These are phyloP conservation scores for Sporisorium exsertum DNA, from an alignment of 1,284 basidiomycete species.

Conservation along the genomic window DNA sequence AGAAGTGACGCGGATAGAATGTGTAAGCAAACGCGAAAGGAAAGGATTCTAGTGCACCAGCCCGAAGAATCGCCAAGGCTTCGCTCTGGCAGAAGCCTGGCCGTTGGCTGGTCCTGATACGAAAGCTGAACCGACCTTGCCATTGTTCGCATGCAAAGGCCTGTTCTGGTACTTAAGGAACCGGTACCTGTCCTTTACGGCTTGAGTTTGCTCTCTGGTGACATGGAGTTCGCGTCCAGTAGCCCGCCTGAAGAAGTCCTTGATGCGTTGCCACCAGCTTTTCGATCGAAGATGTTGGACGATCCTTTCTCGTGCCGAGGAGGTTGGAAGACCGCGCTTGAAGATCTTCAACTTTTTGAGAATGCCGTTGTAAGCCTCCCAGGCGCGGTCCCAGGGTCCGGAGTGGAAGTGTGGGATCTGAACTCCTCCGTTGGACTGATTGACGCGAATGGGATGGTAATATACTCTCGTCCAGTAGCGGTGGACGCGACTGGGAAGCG, in stretches of 20 bases:
- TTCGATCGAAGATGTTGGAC: conserved; percentile 16
- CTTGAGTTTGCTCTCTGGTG: neutral
- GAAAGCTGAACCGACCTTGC: neutral
- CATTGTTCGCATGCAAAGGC: neutral
- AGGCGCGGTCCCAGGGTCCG: conserved; percentile 28
- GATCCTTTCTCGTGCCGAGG: neutral
- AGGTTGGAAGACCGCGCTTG: conserved; percentile 1
- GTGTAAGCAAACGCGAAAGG: neutral
- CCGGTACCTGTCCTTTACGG: conserved; percentile 12
- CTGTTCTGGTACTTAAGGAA: too few relatives aligned
- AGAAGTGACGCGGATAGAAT: neutral
- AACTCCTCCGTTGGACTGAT: neutral
- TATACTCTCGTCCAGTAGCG: neutral
- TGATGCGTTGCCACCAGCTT: conserved; percentile 15
- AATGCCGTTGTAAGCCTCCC: conserved; percentile 2
- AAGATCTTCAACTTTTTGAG: conserved; percentile 2
- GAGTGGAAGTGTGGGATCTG: neutral
- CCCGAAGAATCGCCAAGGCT: conserved; percentile 1
- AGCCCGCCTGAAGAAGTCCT: conserved; percentile 13
- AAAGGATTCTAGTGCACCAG: neutral
- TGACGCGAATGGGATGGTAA: neutral
- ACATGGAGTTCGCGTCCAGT: conserved; percentile 13
- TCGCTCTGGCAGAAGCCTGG: neutral
- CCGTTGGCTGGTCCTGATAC: neutral
- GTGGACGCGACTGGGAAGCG: neutral